phyloP scores from a whole-genome alignment of 805 yeast genomes.

The Limtongia smithiae region DNA sequence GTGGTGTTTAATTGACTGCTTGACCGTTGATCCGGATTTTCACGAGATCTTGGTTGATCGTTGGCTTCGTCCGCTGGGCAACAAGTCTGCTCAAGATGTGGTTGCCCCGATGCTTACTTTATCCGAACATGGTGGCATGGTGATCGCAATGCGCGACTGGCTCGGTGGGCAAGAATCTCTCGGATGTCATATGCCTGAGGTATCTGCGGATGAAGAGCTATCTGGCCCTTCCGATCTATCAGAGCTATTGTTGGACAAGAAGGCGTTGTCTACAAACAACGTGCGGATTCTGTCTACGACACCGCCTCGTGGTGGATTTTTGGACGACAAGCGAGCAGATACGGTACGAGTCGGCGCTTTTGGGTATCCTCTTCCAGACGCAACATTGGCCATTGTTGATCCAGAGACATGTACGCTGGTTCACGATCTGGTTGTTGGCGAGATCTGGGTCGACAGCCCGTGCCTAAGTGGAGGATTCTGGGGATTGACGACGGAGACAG shows the following conservation, averaged over 20 bases:
- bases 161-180: conserved; percentile 64
- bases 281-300: conserved; percentile 61
- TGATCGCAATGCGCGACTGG: conserved; percentile 89
- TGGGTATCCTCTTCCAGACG: conserved; percentile 93
- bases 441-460: conserved; percentile 95
- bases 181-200: conserved; percentile 46
- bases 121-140: conserved; percentile 95
- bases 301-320: conserved; percentile 44
- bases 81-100: conserved; percentile 66
- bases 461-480: conserved; percentile 88
- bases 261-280: conserved; percentile 65
- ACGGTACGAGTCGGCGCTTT: conserved; percentile 76
- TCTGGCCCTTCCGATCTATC: conserved; percentile 48
- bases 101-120: conserved; percentile 86
- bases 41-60: conserved; percentile 83
- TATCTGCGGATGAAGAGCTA: conserved; percentile 41
- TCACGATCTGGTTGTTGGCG: conserved; percentile 80
- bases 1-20: conserved; percentile 87
- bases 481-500: conserved; percentile 65
- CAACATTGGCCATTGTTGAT: conserved; percentile 87
- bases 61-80: conserved; percentile 88
- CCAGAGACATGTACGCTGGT: conserved; percentile 82
- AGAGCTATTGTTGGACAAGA: conserved; percentile 68
- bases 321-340: conserved; percentile 30
- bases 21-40: conserved; percentile 89